Conservation (phyloP, 1,284 basidiomycete species). For the Salmacisia buchloeana region DNA sequence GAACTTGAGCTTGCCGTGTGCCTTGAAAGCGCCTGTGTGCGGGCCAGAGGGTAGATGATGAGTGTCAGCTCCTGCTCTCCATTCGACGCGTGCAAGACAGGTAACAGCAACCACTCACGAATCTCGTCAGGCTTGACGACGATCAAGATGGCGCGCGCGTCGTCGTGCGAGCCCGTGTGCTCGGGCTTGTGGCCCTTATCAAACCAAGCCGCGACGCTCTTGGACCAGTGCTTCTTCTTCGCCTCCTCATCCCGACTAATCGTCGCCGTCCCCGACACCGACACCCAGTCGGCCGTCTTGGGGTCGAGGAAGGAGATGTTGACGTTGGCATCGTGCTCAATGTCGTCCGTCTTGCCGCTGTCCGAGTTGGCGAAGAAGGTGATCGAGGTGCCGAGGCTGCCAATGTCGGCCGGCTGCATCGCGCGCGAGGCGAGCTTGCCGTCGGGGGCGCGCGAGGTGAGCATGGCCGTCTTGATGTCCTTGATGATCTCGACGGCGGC, state of each 20-base stretch:
- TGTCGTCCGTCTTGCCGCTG: constrained; percentile 35
- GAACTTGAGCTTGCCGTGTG: constrained; percentile 23
- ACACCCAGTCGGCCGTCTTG: constrained; percentile 73
- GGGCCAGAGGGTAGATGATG: not conserved
- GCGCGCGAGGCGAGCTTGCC: constrained; percentile 74
- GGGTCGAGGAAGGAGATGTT: constrained; percentile 62
- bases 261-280: constrained; percentile 67
- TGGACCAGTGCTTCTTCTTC: constrained; percentile 43
- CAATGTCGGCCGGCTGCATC: constrained; percentile 69
- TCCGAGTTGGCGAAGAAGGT: constrained; percentile 39
- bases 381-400: constrained; percentile 46
- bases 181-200: constrained; percentile 79
- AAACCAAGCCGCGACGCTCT: constrained; percentile 63
- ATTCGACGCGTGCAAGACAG: no score
- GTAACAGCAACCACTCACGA: not conserved
- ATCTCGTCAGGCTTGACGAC: constrained; percentile 72
- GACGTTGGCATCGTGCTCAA: constrained; percentile 32
- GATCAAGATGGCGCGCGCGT: constrained; percentile 74
- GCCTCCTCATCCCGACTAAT: constrained; percentile 30
- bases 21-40: constrained; percentile 23
- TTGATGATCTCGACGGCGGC: constrained; percentile 28
- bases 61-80: no score
- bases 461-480: constrained; percentile 58
- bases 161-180: constrained; percentile 72
- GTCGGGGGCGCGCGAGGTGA: constrained; percentile 69